Evolutionary conservation across 2,329 filamentous ascomycete genomes (phyloP), one percentile per base, ranked within the genome.

Genomic region (Venturia oleaginea): DNA sequence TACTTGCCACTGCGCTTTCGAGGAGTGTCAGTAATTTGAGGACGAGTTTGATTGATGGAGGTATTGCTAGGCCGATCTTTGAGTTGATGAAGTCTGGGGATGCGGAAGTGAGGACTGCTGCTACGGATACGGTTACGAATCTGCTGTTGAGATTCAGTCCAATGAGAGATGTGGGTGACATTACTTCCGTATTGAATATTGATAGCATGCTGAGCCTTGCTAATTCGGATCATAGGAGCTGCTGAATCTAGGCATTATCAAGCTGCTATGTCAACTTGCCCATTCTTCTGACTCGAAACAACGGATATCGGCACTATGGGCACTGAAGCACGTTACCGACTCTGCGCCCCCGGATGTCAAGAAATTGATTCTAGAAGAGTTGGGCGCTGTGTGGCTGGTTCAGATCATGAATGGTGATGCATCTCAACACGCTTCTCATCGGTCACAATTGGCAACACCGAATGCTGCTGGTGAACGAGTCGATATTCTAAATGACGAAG

Each of bases 101-200:
- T 68, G 77, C 91, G 38, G 86, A 93, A 62, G 87, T 97, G 4
- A 89, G 92, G 72, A 87, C 94, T 72, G 91, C 92, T 60, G 91
- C 93, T 6, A 95, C 91, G 0, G 87, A 89, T 42, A 87, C 89
- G 7, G 84, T 95, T 46, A 91, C 88, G 70, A 99, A 99, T 73
- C 76, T 99, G 60, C 84, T 96, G 6, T 81, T 92, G 59, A 91
- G 96, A 67, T 90, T 95, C 70, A 97, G 92, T 72, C 92, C 94
- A 0, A 92, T 97, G 85, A 87, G 91, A 74, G 86, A 91, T 73
- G 91, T 93, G 74, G 79, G 87, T 65, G 30, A 61, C 24, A 51
- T 4, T 15, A 40, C 64, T 38, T 27, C 32, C n/a, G 54, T 64
- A 48, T 24, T 17, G 15, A 59, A 34, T 30, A 46, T 65, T 70